Base-by-base conservation (phyloP, 2,329 filamentous ascomycete species). In the Fusarium sublunatum region DNA sequence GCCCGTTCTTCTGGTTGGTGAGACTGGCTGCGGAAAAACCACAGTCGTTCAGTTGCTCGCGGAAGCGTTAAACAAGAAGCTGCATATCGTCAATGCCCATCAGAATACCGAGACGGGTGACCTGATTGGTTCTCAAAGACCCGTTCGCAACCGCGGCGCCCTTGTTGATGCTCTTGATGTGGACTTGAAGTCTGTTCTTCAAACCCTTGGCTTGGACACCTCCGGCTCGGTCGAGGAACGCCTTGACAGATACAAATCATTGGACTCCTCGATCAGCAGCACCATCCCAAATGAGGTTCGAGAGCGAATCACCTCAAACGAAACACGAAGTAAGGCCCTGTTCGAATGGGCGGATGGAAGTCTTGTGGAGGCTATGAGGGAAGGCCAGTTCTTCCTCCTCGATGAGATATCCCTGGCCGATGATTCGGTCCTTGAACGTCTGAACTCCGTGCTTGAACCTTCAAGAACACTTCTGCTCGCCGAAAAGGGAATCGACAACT, bases 31-130 rank as follows among this genome's bases (percentile, higher is more conserved):
- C 72, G 95, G 96, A 59, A 99, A 99, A 79, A 99, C 95, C 0
- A 97, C 94, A 3, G 91, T 99, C 7, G 96, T 92, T 67, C 95
- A 99, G 74, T 85, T 97, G 73, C 84, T 98, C 49, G 93, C 95
- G 4, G 90, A 96, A 71, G 90, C 91, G 5, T 84, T 92, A 61
- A 81, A 83, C 13, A 92, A 90, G 70, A 82, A 91, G 62, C 80
- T 99, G 35, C 88, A 93, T 67, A 95, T 94, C 68, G 90, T 99
- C 71, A 99, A 99, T 73, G 95, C 96, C 3, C 96, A 99, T 76
- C 94, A 98, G 68, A 99, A 99, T 66, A 93, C 95, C 0, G 96
- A 99, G 75, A 98, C 96, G 0, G 94, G 95, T 13, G 95, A 99
- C 75, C 82, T 99, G 10, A 98, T 99, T 65, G 95, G 95, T 64